A percentile compares a stretch with the other conserved stretches of the same genome.
Evolutionary conservation across 78 protist genomes (phyloP).

Genomic region (Cavenderia fasciculata): DNA sequence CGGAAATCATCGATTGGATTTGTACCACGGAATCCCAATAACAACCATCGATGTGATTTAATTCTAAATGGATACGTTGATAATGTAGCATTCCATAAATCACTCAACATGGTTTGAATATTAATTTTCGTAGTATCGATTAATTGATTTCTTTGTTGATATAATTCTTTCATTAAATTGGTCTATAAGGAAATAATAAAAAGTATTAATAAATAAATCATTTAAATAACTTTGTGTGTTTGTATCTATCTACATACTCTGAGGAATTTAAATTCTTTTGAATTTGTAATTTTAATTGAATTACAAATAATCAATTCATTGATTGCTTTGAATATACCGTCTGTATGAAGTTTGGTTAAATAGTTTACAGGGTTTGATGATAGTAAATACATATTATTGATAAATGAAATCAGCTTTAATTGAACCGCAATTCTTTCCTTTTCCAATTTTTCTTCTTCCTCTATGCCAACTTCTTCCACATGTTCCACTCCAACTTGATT

Average conservation of each 20-base stretch:
- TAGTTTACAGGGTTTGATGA: slow-evolving; percentile 59
- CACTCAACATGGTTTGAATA: slow-evolving; percentile 43
- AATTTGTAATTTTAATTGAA: no score
- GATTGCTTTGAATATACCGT: slow-evolving; percentile 6
- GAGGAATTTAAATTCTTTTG: no score
- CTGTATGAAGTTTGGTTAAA: slow-evolving; percentile 31
- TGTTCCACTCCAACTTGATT: no score
- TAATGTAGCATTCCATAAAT: slow-evolving; percentile 51
- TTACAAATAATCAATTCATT: no score
- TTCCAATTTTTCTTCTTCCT: no score
- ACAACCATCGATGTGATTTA: slow-evolving; percentile 37
- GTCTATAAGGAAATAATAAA: neutral
- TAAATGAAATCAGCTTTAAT: neutral
- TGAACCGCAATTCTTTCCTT: no score
- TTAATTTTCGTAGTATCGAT: slow-evolving; percentile 26
- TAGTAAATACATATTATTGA: slow-evolving; percentile 54
- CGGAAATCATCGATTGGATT: slow-evolving; percentile 62
- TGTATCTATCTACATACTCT: no score
- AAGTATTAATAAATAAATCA: neutral
- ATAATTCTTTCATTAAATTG: slow-evolving; percentile 49
- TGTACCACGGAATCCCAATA: slow-evolving; percentile 64
- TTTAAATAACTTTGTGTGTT: no score
- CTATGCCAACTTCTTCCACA: no score
- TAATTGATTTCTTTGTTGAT: slow-evolving; percentile 13
- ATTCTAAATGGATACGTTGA: slow-evolving; percentile 34